Evolutionary conservation across 192 early-diverging fungal species (phyloP), one percentile per base, ranked within the genome.

Genomic region (Linnemannia hyalina): DNA sequence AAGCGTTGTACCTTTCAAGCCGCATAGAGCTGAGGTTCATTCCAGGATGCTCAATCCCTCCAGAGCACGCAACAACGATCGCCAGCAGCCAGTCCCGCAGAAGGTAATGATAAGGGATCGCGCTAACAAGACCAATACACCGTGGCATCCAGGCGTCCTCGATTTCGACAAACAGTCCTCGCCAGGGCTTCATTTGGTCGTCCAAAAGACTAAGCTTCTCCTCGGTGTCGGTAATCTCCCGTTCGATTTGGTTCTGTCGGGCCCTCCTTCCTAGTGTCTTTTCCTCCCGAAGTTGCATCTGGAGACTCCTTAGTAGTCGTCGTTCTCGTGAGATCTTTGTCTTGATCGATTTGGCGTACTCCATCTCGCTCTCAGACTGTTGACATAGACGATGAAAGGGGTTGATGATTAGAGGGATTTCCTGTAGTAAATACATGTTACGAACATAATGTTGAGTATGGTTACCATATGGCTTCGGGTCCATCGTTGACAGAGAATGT

Each of bases 81-180:
- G 90, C 91, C 68, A 92, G 88, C n/a, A 96, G 76, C 96, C 96
- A 97, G 80, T 97, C 96, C 70, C 93, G 88, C 46, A 95, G 83
- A 36, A 97, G 80, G 68, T 95, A 92, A 80, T 94, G 90, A 90
- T 94, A 97, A 46, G 96, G 93, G 82, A 94, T 93, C 57, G 91
- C 89, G 77, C 95, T 94, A 15, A 95, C 76, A 23, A 97, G 88
- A 1, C 96, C 96, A 26, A 96, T 80, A 75, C 90, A 87, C 52
- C 93, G 87, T 52, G 95, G 95, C 0, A 94, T 85, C 91, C 95
- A 97, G 2, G 95, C 85, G 70, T 94, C 89, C 8, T 94, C 93
- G 13, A 88, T 74, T 60, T 92, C 90, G 22, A 95, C 88, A 36
- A 92, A 81, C 4, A 89, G 90, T 41, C 81, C 73, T 68, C 90